Evolutionary conservation across 164 flowering plant species (phyloP), one percentile per base, ranked within the genome.

Genomic region (Vitis labrusca): DNA sequence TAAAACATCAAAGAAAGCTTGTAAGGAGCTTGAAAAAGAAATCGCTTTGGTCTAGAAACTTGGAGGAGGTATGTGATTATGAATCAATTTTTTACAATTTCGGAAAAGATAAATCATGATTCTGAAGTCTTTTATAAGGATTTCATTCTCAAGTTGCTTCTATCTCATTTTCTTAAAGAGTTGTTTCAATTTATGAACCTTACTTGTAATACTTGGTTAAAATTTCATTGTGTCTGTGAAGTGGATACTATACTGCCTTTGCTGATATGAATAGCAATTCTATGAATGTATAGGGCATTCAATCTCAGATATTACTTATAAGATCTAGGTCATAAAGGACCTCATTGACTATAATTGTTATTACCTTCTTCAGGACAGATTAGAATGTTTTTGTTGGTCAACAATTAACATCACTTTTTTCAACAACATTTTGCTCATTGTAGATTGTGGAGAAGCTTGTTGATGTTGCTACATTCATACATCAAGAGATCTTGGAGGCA

Each of bases 401-500:
- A 19, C 23, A 59, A 27, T 32, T 70, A 32, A 61, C 29, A 52
- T 29, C 17, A 16, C 47, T 51, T 63, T 59, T 15, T 5, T 44
- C 5, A 8, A 50, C n/a, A 61, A 61, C 12, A 1, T 17, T 72
- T n/a, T 67, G 10, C 10, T 67, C 29, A 47, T 74, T 84, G 79
- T 79, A 92, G 97, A 85, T 92, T 50, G 75, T 88, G 77, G 93
- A 86, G 82, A 90, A 88, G 80, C 86, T 92, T 78, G 91, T 92
- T 65, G 93, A 90, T 67, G 69, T 84, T 51, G 91, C 84, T 61
- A 63, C 85, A 27, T 83, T 81, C 75, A 79, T 88, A 64, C 88
- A 86, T 62, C 89, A 89, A 76, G 85, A 84, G 70, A 90, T 92
- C 54, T 55, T 63, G 15, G 86, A 83, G 69, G 82, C 83, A 65